Evolutionary conservation across 495 filamentous ascomycete genomes (phyloP).

Genomic region (Filosporella fistucella): DNA sequence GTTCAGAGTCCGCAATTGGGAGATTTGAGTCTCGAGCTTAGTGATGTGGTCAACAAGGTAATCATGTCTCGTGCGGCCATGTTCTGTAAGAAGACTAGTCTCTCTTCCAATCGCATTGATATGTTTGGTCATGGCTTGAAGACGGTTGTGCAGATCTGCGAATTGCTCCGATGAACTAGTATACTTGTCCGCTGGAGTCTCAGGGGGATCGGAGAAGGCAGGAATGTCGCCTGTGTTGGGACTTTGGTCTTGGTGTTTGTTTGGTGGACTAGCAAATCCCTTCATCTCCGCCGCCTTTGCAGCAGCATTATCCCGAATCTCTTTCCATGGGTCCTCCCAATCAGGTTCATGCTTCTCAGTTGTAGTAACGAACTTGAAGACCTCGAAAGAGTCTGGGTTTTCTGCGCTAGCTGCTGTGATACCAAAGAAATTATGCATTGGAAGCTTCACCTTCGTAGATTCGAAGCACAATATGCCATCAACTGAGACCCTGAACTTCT

Average conservation of each 20-base stretch:
- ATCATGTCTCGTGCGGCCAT: constrained; percentile 55
- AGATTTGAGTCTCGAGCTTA: constrained; percentile 34
- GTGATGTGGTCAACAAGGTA: constrained; percentile 40
- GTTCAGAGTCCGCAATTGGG: constrained; percentile 58
- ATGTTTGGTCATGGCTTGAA: constrained; percentile 72
- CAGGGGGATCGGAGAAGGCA: constrained; percentile 9
- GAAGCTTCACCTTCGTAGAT: constrained; percentile 71
- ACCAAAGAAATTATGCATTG: constrained; percentile 79
- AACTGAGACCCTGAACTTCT: constrained; percentile 67
- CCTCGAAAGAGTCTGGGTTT: constrained; percentile 88
- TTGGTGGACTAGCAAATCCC: too few relatives aligned
- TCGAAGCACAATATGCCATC: constrained; percentile 84
- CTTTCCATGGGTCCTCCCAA: background rate
- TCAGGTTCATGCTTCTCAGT: constrained; percentile 32
- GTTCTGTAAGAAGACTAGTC: constrained; percentile 35
- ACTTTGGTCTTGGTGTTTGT: constrained; percentile 24
- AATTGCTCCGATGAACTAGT: constrained; percentile 54
- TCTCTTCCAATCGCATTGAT: constrained; percentile 64
- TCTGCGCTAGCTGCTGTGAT: constrained; percentile 85
- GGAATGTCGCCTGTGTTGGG: constrained; percentile 14
- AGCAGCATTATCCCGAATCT: constrained; percentile 29
- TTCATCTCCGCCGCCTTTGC: constrained; percentile 21
- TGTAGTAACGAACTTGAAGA: constrained; percentile 78
- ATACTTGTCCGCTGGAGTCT: constrained; percentile 15
- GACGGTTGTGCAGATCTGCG: constrained; percentile 71